Conservation (phyloP, 495 filamentous ascomycete species). For the Xylaria venustula region DNA sequence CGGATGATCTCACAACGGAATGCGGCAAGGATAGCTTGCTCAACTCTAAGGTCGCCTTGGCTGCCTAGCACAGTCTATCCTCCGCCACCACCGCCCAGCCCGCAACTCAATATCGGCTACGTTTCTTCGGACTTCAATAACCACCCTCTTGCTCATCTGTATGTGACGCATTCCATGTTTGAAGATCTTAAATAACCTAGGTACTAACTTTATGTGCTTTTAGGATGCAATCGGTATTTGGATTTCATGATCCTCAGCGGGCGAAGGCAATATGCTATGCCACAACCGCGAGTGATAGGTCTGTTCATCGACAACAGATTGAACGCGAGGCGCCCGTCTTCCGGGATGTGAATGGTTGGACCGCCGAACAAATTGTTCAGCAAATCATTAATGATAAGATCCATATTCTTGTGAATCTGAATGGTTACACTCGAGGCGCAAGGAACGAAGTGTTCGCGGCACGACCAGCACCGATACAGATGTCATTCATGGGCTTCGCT, state of each 20-base stretch:
- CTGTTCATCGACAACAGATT: constrained; percentile 89
- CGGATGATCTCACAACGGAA: constrained; percentile 95
- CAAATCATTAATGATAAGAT: constrained; percentile 93
- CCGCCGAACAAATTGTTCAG: constrained; percentile 78
- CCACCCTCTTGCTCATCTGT: constrained; percentile 89
- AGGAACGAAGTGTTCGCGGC: constrained; percentile 97
- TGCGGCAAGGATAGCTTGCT: constrained; percentile 86
- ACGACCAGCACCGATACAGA: constrained; percentile 91
- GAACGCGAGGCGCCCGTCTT: constrained; percentile 93
- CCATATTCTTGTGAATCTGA: constrained; percentile 95
- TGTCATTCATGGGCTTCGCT: constrained; percentile 99
- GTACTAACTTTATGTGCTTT: constrained; percentile 3
- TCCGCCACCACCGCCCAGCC: constrained; percentile 78
- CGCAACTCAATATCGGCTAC: constrained; percentile 87
- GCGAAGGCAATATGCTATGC: constrained; percentile 93
- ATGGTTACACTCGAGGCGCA: constrained; percentile 96
- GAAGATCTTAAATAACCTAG: neutral
- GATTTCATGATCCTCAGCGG: constrained; percentile 70
- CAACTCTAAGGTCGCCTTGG: constrained; percentile 83
- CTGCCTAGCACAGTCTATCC: constrained; percentile 76
- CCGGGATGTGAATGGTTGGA: constrained; percentile 83
- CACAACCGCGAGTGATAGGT: constrained; percentile 91
- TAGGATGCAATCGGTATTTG: constrained; percentile 97
- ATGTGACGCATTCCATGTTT: constrained; percentile 23
- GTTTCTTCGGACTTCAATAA: constrained; percentile 99